Evolutionary conservation across 2,329 filamentous ascomycete species (phyloP).

Genomic region (Aspergillus bombycis): DNA sequence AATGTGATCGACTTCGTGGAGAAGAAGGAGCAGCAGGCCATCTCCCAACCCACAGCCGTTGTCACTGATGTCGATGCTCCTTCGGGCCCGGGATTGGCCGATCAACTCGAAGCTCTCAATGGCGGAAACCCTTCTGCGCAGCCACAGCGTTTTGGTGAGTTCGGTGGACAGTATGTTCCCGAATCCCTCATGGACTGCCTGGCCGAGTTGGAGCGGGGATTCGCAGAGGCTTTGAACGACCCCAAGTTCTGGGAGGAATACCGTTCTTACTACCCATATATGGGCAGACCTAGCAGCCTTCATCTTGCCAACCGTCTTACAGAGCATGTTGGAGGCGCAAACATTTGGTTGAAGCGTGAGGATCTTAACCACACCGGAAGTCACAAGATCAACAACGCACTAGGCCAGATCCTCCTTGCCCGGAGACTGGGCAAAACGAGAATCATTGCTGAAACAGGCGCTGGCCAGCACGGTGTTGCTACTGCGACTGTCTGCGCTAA

Average conservation of each 20-base stretch:
- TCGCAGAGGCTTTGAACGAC: conserved; percentile 84
- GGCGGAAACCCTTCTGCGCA: conserved; percentile 62
- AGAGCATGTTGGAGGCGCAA: conserved; percentile 85
- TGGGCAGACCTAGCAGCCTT: conserved; percentile 89
- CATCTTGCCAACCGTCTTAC: conserved; percentile 89
- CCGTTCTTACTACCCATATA: conserved; percentile 93
- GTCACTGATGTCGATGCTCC: conserved; percentile 61
- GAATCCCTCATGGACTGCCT: conserved; percentile 98
- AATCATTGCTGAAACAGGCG: conserved; percentile 97
- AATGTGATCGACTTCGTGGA: conserved; percentile 70
- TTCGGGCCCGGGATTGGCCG: conserved; percentile 71
- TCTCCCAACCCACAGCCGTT: conserved; percentile 61
- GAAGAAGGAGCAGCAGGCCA: conserved; percentile 58
- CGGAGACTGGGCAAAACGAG: conserved; percentile 87
- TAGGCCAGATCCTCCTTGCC: conserved; percentile 89
- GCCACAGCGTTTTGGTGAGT: conserved; percentile 89
- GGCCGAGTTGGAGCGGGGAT: conserved; percentile 85
- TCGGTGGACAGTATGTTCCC: conserved; percentile 95
- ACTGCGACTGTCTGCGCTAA: conserved; percentile 97
- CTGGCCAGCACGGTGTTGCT: conserved; percentile 95
- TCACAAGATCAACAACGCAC: conserved; percentile 99
- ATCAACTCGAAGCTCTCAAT: conserved; percentile 82
- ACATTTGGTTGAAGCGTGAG: conserved; percentile 97
- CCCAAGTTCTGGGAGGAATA: conserved; percentile 97
- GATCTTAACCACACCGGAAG: conserved; percentile 97